Base-by-base conservation (phyloP, 75 land plant genomes). In the Pinus tabuliformis region DNA sequence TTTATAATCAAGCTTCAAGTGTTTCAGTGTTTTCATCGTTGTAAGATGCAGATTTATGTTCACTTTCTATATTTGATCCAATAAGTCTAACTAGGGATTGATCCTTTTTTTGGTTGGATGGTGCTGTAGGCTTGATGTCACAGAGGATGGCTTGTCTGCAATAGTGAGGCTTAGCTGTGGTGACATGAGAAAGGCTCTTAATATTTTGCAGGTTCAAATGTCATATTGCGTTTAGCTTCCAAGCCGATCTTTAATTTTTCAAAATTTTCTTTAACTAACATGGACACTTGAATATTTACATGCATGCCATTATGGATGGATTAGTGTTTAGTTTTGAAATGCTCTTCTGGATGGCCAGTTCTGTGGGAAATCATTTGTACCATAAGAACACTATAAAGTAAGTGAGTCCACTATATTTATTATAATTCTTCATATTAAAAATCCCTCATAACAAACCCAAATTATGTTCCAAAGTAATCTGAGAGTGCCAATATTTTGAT, bases 161-260 rank as follows among this genome's bases (percentile, higher is more conserved):
- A 84, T 97, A 62, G 99, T 95, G 62, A 84, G 91, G 58, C 84
- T 97, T 62, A 83, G 93, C 81, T 89, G 81, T 83, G 99, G 99
- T 62, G 99, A 97, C 80, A 92, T 97, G 96, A 91, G 99, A 83
- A 95, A 95, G 77, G 98, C 94, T 57, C 83, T 97, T 76, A 97
- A 97, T 61, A 95, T 95, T 76, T 87, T 97, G 81, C 99, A 97
- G 98, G 99, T 97, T 72, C 61, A 6, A 30, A 16, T 58, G 28
- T 37, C 52, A 37, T 63, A 52, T 56, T 36, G 52, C 17, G 2
- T 49, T 49, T 21, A 33, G 13, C n/a, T 42, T 56, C 42, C 21
- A 14, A 45, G 54, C 11, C 1, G 54, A 49, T 39, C 42, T 39
- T 37, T 0, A 70, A 57, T 15, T 36, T 74, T 56, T 71, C 16